Evolutionary conservation across 495 filamentous ascomycete species (phyloP).

Genomic region (Daldinia grandis): DNA sequence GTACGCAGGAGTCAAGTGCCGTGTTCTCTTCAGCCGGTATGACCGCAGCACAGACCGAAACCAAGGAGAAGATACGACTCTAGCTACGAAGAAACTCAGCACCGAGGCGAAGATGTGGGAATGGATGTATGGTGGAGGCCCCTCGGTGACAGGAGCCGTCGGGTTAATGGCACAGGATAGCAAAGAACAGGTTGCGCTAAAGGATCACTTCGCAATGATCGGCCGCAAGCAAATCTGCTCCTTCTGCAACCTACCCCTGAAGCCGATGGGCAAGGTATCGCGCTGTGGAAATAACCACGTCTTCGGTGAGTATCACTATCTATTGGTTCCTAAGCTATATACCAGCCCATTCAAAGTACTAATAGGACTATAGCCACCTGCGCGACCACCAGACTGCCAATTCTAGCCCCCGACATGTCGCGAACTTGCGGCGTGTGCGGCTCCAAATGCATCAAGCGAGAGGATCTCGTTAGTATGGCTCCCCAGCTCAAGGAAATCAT

Average conservation of each 20-base stretch:
- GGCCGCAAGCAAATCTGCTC: conserved; percentile 47
- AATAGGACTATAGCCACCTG: conserved; percentile 41
- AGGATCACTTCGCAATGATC: conserved; percentile 43
- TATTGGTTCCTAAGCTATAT: not conserved
- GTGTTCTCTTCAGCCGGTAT: conserved; percentile 50
- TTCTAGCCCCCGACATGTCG: conserved; percentile 54
- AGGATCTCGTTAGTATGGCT: conserved; percentile 43
- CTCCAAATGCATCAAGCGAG: conserved; percentile 48
- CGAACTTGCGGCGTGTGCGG: conserved; percentile 55
- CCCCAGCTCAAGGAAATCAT: conserved; percentile 44
- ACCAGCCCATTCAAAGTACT: not conserved
- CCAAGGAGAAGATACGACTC: conserved; percentile 5
- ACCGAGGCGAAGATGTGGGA: conserved; percentile 56
- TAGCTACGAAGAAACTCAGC: conserved; percentile 41
- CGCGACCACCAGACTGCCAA: conserved; percentile 53
- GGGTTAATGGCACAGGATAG: not conserved
- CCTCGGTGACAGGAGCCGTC: conserved; percentile 49
- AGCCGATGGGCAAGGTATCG: conserved; percentile 15
- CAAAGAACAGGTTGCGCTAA: conserved; percentile 30
- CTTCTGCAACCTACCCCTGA: conserved; percentile 47
- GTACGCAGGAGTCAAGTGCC: conserved; percentile 52
- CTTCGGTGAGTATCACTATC: conserved; percentile 39
- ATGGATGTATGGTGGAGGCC: conserved; percentile 58
- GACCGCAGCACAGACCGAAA: conserved; percentile 16
- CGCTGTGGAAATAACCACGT: conserved; percentile 44